These are phyloP conservation scores for Pleodorina starrii DNA, from an alignment of 139 green algal species.

Conservation along the genomic window DNA sequence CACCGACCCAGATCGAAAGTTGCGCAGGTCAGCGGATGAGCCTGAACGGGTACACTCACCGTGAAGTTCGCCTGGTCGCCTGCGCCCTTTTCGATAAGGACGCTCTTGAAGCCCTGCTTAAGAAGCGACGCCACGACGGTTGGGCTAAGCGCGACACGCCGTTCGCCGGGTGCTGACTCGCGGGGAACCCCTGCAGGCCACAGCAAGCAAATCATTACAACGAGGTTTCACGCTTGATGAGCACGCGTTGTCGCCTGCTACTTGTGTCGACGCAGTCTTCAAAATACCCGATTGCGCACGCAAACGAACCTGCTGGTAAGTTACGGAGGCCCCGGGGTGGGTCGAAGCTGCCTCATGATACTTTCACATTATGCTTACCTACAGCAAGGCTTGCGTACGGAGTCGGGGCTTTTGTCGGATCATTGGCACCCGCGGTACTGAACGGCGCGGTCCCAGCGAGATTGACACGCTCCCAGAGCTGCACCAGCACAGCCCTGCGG, in stretches of 20 bases:
- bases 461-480: background rate
- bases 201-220: no score
- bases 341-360: no score
- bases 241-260: no score
- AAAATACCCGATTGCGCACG: no score
- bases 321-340: no score
- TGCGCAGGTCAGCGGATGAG: no score
- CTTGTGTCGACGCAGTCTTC: no score
- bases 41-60: constrained; percentile 68
- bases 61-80: constrained; percentile 79
- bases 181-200: constrained; percentile 77
- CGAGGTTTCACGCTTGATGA: no score
- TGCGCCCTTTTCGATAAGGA: constrained; percentile 81
- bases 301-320: no score
- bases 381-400: constrained; percentile 9
- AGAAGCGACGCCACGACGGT: constrained; percentile 67
- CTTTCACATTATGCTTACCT: no score
- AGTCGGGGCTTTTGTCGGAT: background rate
- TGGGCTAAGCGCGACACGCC: constrained; percentile 82
- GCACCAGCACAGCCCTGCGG: constrained; percentile 10
- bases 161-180: constrained; percentile 75
- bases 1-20: no score
- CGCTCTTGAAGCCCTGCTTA: constrained; percentile 84
- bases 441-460: background rate
- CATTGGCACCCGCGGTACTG: background rate